Evolutionary conservation across 2,329 filamentous ascomycete genomes (phyloP), one percentile per base, ranked within the genome.

Genomic region (Nigrospora oryzae): DNA sequence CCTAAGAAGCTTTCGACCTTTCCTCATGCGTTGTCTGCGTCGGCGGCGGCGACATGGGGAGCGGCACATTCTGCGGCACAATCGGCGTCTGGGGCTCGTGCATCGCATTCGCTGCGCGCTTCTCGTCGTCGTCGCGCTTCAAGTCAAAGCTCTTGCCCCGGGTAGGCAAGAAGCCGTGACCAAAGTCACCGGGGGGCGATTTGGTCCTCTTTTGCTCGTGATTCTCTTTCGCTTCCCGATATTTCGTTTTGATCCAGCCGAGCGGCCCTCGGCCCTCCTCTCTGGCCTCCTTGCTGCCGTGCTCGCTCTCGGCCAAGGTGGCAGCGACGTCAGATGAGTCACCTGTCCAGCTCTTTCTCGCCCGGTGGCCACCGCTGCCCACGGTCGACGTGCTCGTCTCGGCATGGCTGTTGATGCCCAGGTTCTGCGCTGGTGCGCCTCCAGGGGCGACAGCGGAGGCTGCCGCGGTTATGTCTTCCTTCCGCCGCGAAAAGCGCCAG

Each of bases 401-500:
- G 2, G 82, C 82, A 45, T 77, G 74, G 10, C 73, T 69, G 49
- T 84, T 85, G 11, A 75, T 71, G 12, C 81, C 83, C n/a, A 83
- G 55, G 1, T 65, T 67, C 36, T 67, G 62, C 8, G 67, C 59
- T 44, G 74, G 65, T 10, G 8, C 23, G 23, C 23, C 23, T 2
- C 23, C 23, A 7, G 23, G 23, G 23, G 5, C 23, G 23, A 7
- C 23, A 7, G 23, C 23, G 43, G 74, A 61, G 47, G 69, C 55
- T 19, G 70, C 61, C 2, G 70, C 61, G 11, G 72, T 64, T 38
- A 72, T 63, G 32, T 82, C 81, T 32, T 83, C 77, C 49, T 75
- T 81, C 44, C 74, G 74, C 16, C 82, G 82, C 15, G 88, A 84
- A 43, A 89, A 73, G 69, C 89, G 88, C 69, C 77, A 79, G 28